Conservation (phyloP, 169 alveolate genomes). For the Plasmodium berghei region DNA sequence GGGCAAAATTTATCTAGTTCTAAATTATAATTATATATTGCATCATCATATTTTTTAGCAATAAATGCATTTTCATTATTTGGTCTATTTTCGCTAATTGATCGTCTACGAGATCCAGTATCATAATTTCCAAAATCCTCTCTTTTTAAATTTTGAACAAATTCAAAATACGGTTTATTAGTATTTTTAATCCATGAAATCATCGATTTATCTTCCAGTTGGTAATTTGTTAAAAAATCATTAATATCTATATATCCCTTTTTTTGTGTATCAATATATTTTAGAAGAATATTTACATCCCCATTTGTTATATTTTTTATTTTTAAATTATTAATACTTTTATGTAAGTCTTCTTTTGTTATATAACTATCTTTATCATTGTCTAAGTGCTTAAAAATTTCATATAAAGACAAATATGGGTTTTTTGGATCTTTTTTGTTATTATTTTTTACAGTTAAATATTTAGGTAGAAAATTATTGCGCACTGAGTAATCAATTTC, state of each 20-base stretch:
- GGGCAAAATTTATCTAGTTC: constrained; percentile 66
- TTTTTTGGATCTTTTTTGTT: constrained; percentile 19
- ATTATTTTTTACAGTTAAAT: constrained; percentile 13
- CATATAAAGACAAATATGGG: constrained; percentile 59
- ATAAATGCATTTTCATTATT: constrained; percentile 47
- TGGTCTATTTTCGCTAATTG: constrained; percentile 25
- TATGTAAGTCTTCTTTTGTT: constrained; percentile 67
- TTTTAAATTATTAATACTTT: constrained; percentile 49
- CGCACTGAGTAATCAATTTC: constrained; percentile 70
- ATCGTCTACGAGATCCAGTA: constrained; percentile 2
- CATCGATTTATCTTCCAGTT: constrained; percentile 73
- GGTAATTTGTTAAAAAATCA: constrained; percentile 59
- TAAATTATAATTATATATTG: constrained; percentile 36
- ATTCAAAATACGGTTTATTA: constrained; percentile 74
- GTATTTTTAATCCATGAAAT: constrained; percentile 72
- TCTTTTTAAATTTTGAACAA: constrained; percentile 40
- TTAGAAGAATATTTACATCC: constrained; percentile 52
- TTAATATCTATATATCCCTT: constrained; percentile 65
- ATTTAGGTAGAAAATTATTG: constrained; percentile 46
- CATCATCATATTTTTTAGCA: constrained; percentile 57
- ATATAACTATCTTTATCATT: constrained; percentile 67
- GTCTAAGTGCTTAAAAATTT: constrained; percentile 68
- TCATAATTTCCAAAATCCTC: not conserved
- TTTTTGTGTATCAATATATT: constrained; percentile 66
- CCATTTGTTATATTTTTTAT: constrained; percentile 39